Conservation (phyloP, 495 filamentous ascomycete species). For the Aspergillus cavernicola region DNA sequence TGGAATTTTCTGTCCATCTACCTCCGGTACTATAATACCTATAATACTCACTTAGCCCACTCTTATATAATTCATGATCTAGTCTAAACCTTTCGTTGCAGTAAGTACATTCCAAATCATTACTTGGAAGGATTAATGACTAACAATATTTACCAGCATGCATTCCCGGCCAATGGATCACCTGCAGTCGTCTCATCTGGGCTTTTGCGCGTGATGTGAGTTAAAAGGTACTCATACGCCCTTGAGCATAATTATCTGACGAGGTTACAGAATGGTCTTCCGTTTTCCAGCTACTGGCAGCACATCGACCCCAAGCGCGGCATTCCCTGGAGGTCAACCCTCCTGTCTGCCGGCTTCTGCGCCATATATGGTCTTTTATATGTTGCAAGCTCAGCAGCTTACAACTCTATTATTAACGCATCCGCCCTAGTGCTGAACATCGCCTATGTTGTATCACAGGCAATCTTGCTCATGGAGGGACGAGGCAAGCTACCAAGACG, state of each 20-base stretch:
- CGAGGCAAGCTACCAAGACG: conserved; percentile 27
- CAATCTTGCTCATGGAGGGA: conserved; percentile 25
- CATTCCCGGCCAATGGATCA: conserved; percentile 19
- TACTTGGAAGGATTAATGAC: no score
- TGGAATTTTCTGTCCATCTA: no score
- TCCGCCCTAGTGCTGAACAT: conserved; percentile 32
- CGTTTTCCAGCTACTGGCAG: conserved; percentile 22
- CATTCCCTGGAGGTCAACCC: conserved; percentile 25
- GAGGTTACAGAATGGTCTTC: background rate
- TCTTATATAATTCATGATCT: no score
- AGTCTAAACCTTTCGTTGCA: no score
- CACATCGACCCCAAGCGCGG: conserved; percentile 16
- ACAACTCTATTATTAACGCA: conserved; percentile 35
- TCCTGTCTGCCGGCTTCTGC: conserved; percentile 23
- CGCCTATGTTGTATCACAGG: conserved; percentile 34
- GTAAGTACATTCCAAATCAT: no score
- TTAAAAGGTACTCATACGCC: no score
- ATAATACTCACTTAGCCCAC: no score
- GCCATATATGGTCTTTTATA: conserved; percentile 33
- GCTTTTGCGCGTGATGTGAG: conserved; percentile 35
- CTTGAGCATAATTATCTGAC: background rate
- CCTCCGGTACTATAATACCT: no score
- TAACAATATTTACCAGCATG: no score
- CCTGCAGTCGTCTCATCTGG: conserved; percentile 32
- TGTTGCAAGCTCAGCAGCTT: conserved; percentile 33